Evolutionary conservation across 352 stramenopile genomes (phyloP).

Genomic region (Phytophthora fragariae): DNA sequence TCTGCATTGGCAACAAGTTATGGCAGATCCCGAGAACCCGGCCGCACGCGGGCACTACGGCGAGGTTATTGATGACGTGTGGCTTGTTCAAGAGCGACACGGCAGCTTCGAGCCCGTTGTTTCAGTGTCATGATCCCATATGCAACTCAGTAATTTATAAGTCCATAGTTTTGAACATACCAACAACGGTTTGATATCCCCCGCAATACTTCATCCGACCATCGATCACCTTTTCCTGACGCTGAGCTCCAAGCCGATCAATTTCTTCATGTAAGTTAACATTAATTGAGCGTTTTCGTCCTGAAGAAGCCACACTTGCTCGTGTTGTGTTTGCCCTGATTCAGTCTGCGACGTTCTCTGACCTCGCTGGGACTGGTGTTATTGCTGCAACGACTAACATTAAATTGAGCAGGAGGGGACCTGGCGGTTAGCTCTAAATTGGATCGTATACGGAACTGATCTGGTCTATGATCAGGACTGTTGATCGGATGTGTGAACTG

Average conservation of each 20-base stretch:
- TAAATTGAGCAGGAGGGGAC: too few species aligned
- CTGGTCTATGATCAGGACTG: too few species aligned
- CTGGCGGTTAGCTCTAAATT: too few species aligned
- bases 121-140: background rate
- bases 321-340: too few species aligned
- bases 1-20: slow-evolving; percentile 88
- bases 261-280: slow-evolving; percentile 2
- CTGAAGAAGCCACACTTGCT: too few species aligned
- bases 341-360: slow-evolving; percentile 4
- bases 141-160: background rate
- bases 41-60: slow-evolving; percentile 77
- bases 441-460: too few species aligned
- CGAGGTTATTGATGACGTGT: slow-evolving; percentile 88
- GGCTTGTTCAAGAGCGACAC: slow-evolving; percentile 89
- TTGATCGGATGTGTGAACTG: too few species aligned
- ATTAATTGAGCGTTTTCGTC: too few species aligned
- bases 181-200: too few species aligned
- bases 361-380: background rate
- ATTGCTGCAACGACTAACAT: too few species aligned
- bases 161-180: background rate
- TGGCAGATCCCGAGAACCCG: slow-evolving; percentile 83
- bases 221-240: background rate
- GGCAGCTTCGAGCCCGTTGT: slow-evolving; percentile 74
- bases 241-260: background rate
- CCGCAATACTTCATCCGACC: slow-evolving; percentile 2